A percentile compares a stretch with the other conserved stretches of the same genome.
Conservation (phyloP, 129 eudicot genomes). For the Pulicaria dysenterica region DNA sequence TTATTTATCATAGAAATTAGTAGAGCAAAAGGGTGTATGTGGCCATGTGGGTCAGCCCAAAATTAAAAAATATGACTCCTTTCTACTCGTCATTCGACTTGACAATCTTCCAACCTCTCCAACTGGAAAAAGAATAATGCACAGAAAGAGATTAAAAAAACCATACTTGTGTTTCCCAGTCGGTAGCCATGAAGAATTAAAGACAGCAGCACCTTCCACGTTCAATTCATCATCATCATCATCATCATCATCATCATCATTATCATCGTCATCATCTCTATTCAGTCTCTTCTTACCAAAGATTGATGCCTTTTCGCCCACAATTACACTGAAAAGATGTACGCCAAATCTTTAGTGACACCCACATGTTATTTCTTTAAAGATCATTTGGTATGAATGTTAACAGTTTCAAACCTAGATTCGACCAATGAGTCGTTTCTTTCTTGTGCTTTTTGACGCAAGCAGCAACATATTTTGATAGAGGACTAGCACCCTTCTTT, state of each 20-base stretch:
- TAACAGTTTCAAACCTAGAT: conserved; percentile 50
- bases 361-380: conserved; percentile 18
- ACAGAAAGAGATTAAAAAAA: neutral
- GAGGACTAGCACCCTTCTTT: conserved; percentile 57
- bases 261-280: conserved; percentile 48
- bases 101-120: neutral
- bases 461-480: conserved; percentile 55
- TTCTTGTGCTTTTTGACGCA: conserved; percentile 72
- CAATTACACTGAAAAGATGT: conserved; percentile 59
- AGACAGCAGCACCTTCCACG: conserved; percentile 55
- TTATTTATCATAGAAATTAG: too few species aligned
- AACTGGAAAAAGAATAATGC: neutral
- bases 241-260: too few species aligned
- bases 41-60: neutral
- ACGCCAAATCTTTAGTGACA: conserved; percentile 21
- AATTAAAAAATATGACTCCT: neutral
- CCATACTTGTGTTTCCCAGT: conserved; percentile 59
- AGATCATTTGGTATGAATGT: conserved; percentile 13
- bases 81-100: too few species aligned
- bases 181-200: conserved; percentile 68
- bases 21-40: neutral
- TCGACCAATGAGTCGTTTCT: conserved; percentile 55
- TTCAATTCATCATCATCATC: conserved; percentile 38
- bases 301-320: conserved; percentile 64
- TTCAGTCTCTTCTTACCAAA: conserved; percentile 49